A percentile compares a stretch with the other conserved stretches of the same genome.
Conservation (phyloP, 768 basidiomycete genomes). For the Naganishia friedmannii region DNA sequence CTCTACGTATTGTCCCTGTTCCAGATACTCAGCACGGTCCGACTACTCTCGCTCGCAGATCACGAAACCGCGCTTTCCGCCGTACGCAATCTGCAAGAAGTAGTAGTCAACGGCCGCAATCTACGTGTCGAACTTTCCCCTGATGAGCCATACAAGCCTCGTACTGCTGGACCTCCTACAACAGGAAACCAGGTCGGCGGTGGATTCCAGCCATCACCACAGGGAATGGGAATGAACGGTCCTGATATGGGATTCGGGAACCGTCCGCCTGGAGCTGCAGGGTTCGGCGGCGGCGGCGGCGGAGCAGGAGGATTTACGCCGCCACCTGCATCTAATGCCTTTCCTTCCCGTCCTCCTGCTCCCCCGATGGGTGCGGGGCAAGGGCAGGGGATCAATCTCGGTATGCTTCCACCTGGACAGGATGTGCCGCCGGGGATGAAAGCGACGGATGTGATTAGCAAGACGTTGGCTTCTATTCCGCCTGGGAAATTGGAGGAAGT, state of each 20-base stretch:
- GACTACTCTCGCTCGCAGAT: constrained; percentile 55
- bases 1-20: neutral
- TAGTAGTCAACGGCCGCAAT: constrained; percentile 85
- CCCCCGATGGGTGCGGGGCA: neutral
- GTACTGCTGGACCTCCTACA: constrained; percentile 30
- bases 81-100: constrained; percentile 90
- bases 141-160: constrained; percentile 40
- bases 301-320: constrained; percentile 34
- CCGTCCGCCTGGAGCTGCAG: neutral
- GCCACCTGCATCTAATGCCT: neutral
- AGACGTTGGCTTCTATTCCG: constrained; percentile 76
- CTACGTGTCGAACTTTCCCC: constrained; percentile 77
- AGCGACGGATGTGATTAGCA: constrained; percentile 76
- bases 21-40: neutral
- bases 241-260: constrained; percentile 54
- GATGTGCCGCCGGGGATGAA: constrained; percentile 68
- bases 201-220: constrained; percentile 22
- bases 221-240: constrained; percentile 58
- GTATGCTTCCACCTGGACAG: constrained; percentile 70
- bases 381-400: constrained; percentile 52
- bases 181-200: constrained; percentile 19
- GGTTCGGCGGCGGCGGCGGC: neutral
- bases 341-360: constrained; percentile 18
- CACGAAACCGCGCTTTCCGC: constrained; percentile 94
- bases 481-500: constrained; percentile 86